Evolutionary conservation across 177 flowering plant genomes (phyloP), one percentile per base, ranked within the genome.

Genomic region (Vitis hybrid): DNA sequence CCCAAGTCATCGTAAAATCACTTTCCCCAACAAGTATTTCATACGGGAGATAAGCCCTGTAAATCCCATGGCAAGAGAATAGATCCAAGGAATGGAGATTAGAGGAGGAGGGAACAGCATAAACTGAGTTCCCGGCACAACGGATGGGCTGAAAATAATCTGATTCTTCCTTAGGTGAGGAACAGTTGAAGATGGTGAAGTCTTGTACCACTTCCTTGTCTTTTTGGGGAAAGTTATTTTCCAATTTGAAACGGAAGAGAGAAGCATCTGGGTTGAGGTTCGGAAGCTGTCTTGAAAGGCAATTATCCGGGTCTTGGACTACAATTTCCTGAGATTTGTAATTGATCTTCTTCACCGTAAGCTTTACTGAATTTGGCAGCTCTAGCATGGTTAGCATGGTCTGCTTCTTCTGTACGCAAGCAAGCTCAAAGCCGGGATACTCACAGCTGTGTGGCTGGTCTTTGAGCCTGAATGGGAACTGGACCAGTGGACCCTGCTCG

Each of bases 341-440:
- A 18, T 73, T 21, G 5, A 86, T 86, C 5, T n/a, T 50, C 3
- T 48, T 51, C 5, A 86, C 83, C 0, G 48, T 10, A 61, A 79
- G 75, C 1, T 69, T 63, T 0, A 77, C 81, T 2, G 75, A 66
- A 6, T n/a, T 10, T 1, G 83, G 80, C 3, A 80, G 76, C 16
- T 56, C 58, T 1, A 84, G 69, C 12, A 81, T 14, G 0, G 82
- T 69, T 1, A 84, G 69, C 12, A 81, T 14, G 0, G 82, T 69
- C 2, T 74, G 56, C 8, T 56, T 68, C 2, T n/a, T 18, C n/a
- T 21, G 33, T 18, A 61, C 68, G 73, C 87, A 84, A 19, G 62
- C 31, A 16, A 81, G 74, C 31, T 62, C 71, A 56, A 77, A 81
- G 2, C 80, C 80, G 10, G 78, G 81, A 48, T 57, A 70, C 11